These are phyloP conservation scores for Fusarium subglutinans DNA, from an alignment of 2,329 filamentous ascomycete species.

Conservation along the genomic window DNA sequence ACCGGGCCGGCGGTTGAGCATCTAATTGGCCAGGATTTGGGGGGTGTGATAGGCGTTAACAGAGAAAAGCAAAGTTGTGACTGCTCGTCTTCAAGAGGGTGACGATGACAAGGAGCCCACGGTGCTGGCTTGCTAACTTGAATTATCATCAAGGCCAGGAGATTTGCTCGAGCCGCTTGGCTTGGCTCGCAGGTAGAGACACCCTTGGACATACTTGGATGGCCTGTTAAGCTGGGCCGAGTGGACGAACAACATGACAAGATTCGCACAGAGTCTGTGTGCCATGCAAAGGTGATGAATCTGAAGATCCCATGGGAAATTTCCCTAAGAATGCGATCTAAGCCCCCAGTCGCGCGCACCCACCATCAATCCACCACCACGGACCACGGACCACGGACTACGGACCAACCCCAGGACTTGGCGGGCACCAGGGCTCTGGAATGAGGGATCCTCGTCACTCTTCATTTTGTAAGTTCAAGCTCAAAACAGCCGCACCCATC, in stretches of 20 bases:
- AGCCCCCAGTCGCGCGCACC: constrained; percentile 21
- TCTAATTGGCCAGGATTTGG: constrained; percentile 8
- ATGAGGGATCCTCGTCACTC: constrained; percentile 32
- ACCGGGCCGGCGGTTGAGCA: constrained; percentile 16
- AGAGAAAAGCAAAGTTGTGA: constrained; percentile 40
- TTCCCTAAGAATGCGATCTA: constrained; percentile 32
- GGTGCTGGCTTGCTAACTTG: constrained; percentile 17
- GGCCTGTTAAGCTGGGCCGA: background rate
- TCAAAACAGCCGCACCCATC: background rate
- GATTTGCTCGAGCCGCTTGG: constrained; percentile 13
- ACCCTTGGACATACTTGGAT: background rate
- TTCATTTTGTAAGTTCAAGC: constrained; percentile 7
- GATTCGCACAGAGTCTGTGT: constrained; percentile 22
- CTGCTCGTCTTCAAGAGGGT: constrained; percentile 30
- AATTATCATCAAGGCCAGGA: constrained; percentile 13
- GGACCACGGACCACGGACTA: background rate
- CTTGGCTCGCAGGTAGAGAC: constrained; percentile 14
- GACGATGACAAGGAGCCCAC: constrained; percentile 24
- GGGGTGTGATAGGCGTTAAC: constrained; percentile 20
- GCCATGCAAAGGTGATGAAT: constrained; percentile 12
- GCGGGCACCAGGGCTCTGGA: constrained; percentile 37
- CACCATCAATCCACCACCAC: constrained; percentile 29
- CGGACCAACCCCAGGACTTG: constrained; percentile 28
- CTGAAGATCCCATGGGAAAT: constrained; percentile 36
- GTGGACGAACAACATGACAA: background rate